A percentile compares a stretch with the other conserved stretches of the same genome.
phyloP scores from a whole-genome alignment of 2,329 filamentous ascomycete species.

The Apiospora rasikravindrae region DNA sequence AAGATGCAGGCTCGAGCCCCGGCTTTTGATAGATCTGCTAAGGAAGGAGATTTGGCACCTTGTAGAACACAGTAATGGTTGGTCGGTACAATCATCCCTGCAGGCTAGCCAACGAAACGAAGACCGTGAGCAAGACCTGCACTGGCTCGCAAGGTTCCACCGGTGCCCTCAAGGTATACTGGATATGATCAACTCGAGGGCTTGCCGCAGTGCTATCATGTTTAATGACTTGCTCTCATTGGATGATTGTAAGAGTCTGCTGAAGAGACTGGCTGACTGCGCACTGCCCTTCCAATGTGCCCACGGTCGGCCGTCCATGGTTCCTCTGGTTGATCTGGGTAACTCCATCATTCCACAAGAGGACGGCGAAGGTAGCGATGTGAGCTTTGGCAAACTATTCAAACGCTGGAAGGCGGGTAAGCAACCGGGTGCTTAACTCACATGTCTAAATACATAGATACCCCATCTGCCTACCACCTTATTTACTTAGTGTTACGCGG shows the following conservation, averaged over 20 bases:
- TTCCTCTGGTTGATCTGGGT: constrained; percentile 62
- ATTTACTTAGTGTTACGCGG: background rate
- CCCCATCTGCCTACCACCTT: background rate
- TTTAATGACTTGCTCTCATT: constrained; percentile 74
- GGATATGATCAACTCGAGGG: constrained; percentile 76
- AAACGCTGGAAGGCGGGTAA: constrained; percentile 9
- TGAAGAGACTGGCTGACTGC: constrained; percentile 64
- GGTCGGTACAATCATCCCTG: background rate
- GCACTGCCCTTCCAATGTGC: constrained; percentile 83
- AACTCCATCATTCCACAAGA: background rate
- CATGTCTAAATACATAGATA: background rate
- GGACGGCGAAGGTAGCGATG: background rate
- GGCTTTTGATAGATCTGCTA: constrained; percentile 74
- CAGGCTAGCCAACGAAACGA: constrained; percentile 18
- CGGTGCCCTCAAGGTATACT: constrained; percentile 77
- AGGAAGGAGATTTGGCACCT: constrained; percentile 75
- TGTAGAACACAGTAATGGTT: constrained; percentile 49
- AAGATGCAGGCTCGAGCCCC: constrained; percentile 74
- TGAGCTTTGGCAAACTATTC: background rate
- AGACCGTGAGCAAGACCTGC: constrained; percentile 22
- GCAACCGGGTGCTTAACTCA: background rate
- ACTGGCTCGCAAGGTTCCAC: constrained; percentile 68
- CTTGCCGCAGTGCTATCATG: constrained; percentile 83
- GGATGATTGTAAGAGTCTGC: constrained; percentile 62
- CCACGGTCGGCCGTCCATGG: constrained; percentile 74